phyloP scores from a whole-genome alignment of 2,329 filamentous ascomycete species.

The Pseudocercospora eumusae region DNA sequence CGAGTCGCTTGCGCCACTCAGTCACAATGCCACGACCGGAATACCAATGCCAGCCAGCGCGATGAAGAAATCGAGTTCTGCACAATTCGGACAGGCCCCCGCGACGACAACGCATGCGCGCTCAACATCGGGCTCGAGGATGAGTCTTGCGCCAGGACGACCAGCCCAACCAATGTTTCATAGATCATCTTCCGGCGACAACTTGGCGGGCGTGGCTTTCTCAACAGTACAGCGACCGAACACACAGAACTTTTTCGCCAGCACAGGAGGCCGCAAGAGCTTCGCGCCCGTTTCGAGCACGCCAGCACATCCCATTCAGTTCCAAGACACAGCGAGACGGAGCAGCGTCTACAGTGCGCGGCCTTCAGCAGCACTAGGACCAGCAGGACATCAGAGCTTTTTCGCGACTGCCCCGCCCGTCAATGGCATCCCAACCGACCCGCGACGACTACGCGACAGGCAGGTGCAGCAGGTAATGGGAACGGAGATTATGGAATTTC shows the following conservation, averaged over 20 bases:
- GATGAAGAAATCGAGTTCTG: constrained; percentile 88
- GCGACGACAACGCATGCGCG: constrained; percentile 74
- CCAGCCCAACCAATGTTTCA: constrained; percentile 86
- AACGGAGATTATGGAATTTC: constrained; percentile 86
- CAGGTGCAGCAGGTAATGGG: constrained; percentile 79
- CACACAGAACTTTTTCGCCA: constrained; percentile 65
- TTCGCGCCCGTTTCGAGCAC: constrained; percentile 63
- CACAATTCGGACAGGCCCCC: constrained; percentile 63
- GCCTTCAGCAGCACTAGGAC: constrained; percentile 64
- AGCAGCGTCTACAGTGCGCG: constrained; percentile 68
- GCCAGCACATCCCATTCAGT: constrained; percentile 44
- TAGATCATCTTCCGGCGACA: constrained; percentile 77
- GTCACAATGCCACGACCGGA: constrained; percentile 66
- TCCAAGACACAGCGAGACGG: constrained; percentile 62
- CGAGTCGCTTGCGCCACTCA: constrained; percentile 87
- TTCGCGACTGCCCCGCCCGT: constrained; percentile 83
- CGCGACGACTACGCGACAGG: constrained; percentile 79
- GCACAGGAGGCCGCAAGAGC: constrained; percentile 66
- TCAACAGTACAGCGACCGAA: constrained; percentile 84
- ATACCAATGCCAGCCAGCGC: constrained; percentile 91
- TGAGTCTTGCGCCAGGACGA: constrained; percentile 80
- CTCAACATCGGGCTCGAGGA: constrained; percentile 77
- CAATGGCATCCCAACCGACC: constrained; percentile 81
- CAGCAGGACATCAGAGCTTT: constrained; percentile 78
- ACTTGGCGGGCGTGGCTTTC: constrained; percentile 72